A percentile compares a stretch with the other conserved stretches of the same genome.
These are phyloP conservation scores for Penicillium mononematosum DNA, from an alignment of 495 filamentous ascomycete species.

Conservation along the genomic window DNA sequence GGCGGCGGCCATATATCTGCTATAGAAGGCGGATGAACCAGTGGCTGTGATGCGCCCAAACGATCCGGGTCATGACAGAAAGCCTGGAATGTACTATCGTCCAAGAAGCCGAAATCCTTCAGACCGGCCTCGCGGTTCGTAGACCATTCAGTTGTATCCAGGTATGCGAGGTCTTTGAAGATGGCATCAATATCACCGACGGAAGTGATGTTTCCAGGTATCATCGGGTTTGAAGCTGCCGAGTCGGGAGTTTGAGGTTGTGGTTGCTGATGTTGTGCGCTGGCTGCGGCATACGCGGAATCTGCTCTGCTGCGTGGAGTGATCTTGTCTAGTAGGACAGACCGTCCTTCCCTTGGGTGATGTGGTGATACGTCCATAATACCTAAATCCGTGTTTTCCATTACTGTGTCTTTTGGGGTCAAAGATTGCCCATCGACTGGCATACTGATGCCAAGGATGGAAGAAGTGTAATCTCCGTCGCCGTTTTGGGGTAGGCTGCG, in stretches of 20 bases:
- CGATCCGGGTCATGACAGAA: slow-evolving; percentile 56
- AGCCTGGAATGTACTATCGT: slow-evolving; percentile 52
- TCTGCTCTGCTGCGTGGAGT: slow-evolving; percentile 32
- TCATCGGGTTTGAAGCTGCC: slow-evolving; percentile 27
- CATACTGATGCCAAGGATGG: slow-evolving; percentile 41
- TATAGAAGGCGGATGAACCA: slow-evolving; percentile 46
- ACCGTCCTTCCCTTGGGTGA: slow-evolving; percentile 18
- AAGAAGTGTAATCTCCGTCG: slow-evolving; percentile 28
- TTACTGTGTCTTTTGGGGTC: slow-evolving; percentile 38
- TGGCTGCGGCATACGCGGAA: slow-evolving; percentile 22
- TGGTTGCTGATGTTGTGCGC: slow-evolving; percentile 29
- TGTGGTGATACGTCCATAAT: slow-evolving; percentile 29
- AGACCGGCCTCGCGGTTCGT: slow-evolving; percentile 53
- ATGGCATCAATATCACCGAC: slow-evolving; percentile 54
- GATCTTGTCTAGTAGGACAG: slow-evolving; percentile 21
- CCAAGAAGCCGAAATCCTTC: slow-evolving; percentile 60
- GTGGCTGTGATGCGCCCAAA: slow-evolving; percentile 39
- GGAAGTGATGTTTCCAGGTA: slow-evolving; percentile 16
- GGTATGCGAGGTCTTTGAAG: slow-evolving; percentile 61
- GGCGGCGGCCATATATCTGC: slow-evolving; percentile 51
- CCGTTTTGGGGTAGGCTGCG: slow-evolving; percentile 6
- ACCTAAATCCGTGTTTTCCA: slow-evolving; percentile 33
- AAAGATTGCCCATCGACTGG: slow-evolving; percentile 39
- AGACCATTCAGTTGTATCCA: slow-evolving; percentile 59
- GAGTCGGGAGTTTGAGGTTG: slow-evolving; percentile 36